Conservation (phyloP, 495 filamentous ascomycete genomes). For the Podospora bellae-mahoneyi region DNA sequence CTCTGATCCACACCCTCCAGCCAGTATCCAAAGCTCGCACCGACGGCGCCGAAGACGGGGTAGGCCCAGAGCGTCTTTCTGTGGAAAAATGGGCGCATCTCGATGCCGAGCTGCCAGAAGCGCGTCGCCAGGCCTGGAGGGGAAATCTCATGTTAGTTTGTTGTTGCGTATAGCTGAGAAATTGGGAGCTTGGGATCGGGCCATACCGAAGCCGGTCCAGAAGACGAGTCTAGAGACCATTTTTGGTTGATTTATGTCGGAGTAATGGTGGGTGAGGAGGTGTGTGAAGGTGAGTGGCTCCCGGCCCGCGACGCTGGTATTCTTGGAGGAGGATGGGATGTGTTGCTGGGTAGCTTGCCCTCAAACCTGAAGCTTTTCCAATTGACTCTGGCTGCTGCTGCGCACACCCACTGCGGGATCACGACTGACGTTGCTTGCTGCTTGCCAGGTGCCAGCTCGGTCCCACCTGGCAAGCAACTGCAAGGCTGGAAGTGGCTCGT, state of each 20-base stretch:
- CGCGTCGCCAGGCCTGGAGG: conserved; percentile 77
- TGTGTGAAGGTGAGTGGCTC: not conserved
- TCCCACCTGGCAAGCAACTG: not conserved
- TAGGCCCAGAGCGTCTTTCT: conserved; percentile 79
- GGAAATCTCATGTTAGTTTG: not conserved
- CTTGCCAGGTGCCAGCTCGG: not conserved
- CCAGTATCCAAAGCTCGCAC: conserved; percentile 95
- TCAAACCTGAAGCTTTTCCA: not conserved
- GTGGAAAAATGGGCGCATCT: conserved; percentile 92
- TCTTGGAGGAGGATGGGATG: not conserved
- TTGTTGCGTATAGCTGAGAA: conserved; percentile 3
- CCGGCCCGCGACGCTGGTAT: not conserved
- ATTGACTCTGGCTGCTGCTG: not conserved
- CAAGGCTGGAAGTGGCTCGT: not conserved
- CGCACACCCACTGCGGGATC: not conserved
- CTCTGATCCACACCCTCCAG: conserved; percentile 77
- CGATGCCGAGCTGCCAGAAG: conserved; percentile 93
- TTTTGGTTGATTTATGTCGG: conserved; percentile 18
- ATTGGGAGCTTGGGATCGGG: not conserved
- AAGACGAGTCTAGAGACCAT: conserved; percentile 78
- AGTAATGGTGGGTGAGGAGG: not conserved
- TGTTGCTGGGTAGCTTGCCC: not conserved
- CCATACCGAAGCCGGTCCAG: conserved; percentile 92
- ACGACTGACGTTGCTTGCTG: not conserved
- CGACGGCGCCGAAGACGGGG: conserved; percentile 78